phyloP scores from a whole-genome alignment of 2,329 filamentous ascomycete genomes.

The Atkinsonella hypoxylon region DNA sequence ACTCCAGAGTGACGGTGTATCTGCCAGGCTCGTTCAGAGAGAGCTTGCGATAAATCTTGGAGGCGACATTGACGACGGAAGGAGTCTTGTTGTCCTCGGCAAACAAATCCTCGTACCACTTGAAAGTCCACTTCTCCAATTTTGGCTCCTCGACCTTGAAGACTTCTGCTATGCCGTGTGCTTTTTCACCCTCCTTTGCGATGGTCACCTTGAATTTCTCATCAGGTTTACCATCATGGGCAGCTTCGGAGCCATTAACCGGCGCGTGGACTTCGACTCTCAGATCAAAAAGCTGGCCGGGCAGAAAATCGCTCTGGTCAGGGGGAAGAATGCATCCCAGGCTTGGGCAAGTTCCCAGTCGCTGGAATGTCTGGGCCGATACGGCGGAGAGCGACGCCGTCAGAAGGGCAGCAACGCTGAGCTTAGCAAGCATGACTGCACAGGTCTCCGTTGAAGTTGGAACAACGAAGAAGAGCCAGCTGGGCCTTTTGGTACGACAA shows the following conservation, averaged over 20 bases:
- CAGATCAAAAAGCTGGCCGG: constrained; percentile 75
- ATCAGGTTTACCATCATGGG: constrained; percentile 54
- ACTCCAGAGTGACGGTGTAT: constrained; percentile 64
- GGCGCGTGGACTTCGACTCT: constrained; percentile 74
- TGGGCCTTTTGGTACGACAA: not conserved
- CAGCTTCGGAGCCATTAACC: constrained; percentile 71
- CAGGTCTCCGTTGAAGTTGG: not conserved
- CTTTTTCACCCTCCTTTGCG: constrained; percentile 44
- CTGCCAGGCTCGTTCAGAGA: constrained; percentile 68
- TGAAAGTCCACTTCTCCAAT: constrained; percentile 71
- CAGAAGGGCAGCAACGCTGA: constrained; percentile 22
- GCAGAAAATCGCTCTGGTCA: constrained; percentile 65
- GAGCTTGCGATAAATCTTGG: constrained; percentile 66
- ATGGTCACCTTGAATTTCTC: constrained; percentile 66
- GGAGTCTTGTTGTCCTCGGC: constrained; percentile 58
- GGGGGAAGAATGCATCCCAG: constrained; percentile 50
- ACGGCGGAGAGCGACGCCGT: constrained; percentile 26
- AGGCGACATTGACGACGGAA: constrained; percentile 66
- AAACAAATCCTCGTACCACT: constrained; percentile 78
- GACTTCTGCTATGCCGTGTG: constrained; percentile 48
- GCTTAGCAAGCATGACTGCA: constrained; percentile 23
- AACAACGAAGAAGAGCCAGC: not conserved
- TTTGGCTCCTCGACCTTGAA: constrained; percentile 60
- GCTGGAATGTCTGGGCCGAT: constrained; percentile 46
- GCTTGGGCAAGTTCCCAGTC: constrained; percentile 45